Evolutionary conservation across 495 filamentous ascomycete species (phyloP), one percentile per base, ranked within the genome.

Genomic region (Oidiodendron maius): DNA sequence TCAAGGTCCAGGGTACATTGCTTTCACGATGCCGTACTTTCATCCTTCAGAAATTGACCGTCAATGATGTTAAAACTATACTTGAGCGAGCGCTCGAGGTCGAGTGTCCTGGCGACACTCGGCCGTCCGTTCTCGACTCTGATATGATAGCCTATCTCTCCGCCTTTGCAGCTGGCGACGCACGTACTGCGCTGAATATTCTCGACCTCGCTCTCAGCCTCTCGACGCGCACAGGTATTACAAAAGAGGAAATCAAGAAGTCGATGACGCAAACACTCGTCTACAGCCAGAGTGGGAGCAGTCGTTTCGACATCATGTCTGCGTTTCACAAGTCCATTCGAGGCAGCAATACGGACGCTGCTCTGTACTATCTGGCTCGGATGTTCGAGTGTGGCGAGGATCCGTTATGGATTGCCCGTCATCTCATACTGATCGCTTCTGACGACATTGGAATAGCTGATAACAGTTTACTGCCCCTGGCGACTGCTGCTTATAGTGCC

Each of bases 361-460:
- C 89, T 1, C 72, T 97, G 2, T 96, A 95, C 68, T 97, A 95
- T 62, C 81, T 97, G 8, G 82, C 84, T 3, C 84, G 91, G 40
- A 97, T 97, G 91, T 75, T 97, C 11, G 81, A 91, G 52, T 88
- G 83, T 3, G 91, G 91, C 39, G 91, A 97, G 62, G 91, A 96
- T 57, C 88, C 91, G 0, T 70, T 96, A 0, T 96, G 86, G 61
- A 87, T 97, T 34, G 89, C 91, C 4, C 81, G 91, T 1, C 82
- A 91, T 13, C 78, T 97, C 70, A 83, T 97, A 11, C 87, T 95
- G 3, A 81, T 95, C 34, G 88, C 89, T 0, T 89, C 84, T 10
- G 89, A 96, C 55, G 89, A 95, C 56, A 81, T 97, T 37, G 91
- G 91, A 2, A 67, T 96, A 3, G 91, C 91, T 12, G 89, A 95